Conservation (phyloP, 768 basidiomycete species). For the Mycena amicta region DNA sequence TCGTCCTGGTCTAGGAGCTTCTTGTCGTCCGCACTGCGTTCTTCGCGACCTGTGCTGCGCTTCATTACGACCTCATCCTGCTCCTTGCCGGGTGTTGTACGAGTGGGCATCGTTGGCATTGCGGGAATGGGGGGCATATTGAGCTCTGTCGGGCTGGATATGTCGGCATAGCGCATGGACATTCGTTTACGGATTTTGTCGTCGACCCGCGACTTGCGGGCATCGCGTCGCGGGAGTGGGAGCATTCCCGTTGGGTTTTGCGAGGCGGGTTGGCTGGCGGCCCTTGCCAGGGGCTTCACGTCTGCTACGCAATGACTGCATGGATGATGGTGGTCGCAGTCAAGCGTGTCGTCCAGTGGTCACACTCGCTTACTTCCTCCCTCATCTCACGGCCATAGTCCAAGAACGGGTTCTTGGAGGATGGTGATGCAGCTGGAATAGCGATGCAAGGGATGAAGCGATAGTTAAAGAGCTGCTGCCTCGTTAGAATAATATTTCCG, state of each 20-base stretch:
- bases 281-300: conserved; percentile 49
- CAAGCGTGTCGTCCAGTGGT: neutral
- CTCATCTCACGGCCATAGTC: too few relatives aligned
- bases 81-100: conserved; percentile 31
- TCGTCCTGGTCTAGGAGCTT: conserved; percentile 71
- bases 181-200: conserved; percentile 97
- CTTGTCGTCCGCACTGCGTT: conserved; percentile 61
- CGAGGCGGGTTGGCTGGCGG: conserved; percentile 24
- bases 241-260: conserved; percentile 21
- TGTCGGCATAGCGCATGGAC: conserved; percentile 91
- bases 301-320: conserved; percentile 60
- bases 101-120: conserved; percentile 47
- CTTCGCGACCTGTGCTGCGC: conserved; percentile 36
- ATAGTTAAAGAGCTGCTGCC: neutral
- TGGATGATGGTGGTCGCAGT: conserved; percentile 26
- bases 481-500: neutral
- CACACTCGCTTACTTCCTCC: neutral
- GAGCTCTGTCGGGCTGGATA: conserved; percentile 67
- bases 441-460: neutral
- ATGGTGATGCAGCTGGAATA: too few relatives aligned
- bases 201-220: conserved; percentile 61
- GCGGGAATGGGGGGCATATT: conserved; percentile 60
- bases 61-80: conserved; percentile 54
- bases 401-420: too few relatives aligned
- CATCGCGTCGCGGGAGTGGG: conserved; percentile 40